Base-by-base conservation (phyloP, 129 eudicot species). In the Flaveria sonorensis region DNA sequence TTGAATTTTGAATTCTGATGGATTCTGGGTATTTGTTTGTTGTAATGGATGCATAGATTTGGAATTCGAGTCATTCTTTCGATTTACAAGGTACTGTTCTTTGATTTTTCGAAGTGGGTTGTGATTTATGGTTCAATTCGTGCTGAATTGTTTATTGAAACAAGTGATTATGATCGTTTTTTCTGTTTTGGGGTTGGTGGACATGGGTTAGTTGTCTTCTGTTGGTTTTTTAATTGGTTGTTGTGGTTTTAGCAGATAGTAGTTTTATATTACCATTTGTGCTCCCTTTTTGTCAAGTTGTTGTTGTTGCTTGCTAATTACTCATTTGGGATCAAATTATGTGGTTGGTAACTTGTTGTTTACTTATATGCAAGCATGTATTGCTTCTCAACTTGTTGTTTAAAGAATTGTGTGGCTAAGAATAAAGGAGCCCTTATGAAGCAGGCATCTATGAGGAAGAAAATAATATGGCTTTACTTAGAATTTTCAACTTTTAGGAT, bases 241-340 rank as follows among this genome's bases (percentile, higher is more conserved):
- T 36, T 36, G 40, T 36, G 40, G 40, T 36, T 36, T 36, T 36
- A 36, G 7, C 40, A 36, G 40, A 36, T 36, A 5, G 7, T 36
- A 68, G 13, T 55, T 56, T 28, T 62, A 18, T 11, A 43, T 18
- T 68, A n/a, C 55, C 32, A 75, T 42, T 68, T 77, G 61, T 68
- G 70, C 23, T 11, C 60, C 60, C 39, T 56, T 78, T 78, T 68
- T 45, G 48, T 47, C 48, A 70, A 70, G 69, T 14, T 78, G 62
- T 16, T 71, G 70, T 78, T 78, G 69, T 80, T 80, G 79, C 60
- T 74, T 74, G 79, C 18, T 72, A 43, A 80, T 80, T 72, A 80
- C 74, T 80, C 73, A 64, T 72, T 72, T 63, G 36, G 59, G 73
- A 64, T 64, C 28, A 23, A 39, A 40, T 23, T 72, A 45, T 45